These are phyloP conservation scores for Pleochaeta shiraiana DNA, from an alignment of 2,329 filamentous ascomycete genomes.

Conservation along the genomic window DNA sequence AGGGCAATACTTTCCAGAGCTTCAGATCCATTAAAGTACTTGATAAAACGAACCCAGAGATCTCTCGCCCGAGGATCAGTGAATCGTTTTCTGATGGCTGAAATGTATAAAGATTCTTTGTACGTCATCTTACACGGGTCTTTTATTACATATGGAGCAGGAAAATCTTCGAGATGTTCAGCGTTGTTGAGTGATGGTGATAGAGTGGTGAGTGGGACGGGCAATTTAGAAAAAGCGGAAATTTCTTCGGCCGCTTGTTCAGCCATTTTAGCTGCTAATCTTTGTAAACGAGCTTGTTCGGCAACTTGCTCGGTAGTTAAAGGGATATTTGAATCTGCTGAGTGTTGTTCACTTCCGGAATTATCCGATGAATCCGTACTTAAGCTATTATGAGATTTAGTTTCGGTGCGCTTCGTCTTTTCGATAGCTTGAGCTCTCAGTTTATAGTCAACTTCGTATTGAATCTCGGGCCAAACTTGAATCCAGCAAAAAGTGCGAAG, in stretches of 20 bases:
- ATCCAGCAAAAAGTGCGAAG: slow-evolving; percentile 83
- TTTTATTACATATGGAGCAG: slow-evolving; percentile 45
- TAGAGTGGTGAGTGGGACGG: slow-evolving; percentile 25
- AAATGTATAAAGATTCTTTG: slow-evolving; percentile 50
- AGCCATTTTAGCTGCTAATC: slow-evolving; percentile 32
- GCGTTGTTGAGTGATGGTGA: slow-evolving; percentile 35
- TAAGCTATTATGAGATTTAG: slow-evolving; percentile 8
- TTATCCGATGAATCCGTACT: slow-evolving; percentile 9
- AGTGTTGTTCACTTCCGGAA: slow-evolving; percentile 8
- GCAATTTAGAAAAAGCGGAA: slow-evolving; percentile 14
- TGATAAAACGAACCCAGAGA: slow-evolving; percentile 49
- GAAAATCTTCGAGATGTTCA: slow-evolving; percentile 31
- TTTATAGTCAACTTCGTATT: slow-evolving; percentile 55
- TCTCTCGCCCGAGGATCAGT: slow-evolving; percentile 29
- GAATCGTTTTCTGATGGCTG: slow-evolving; percentile 33
- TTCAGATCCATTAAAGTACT: slow-evolving; percentile 72
- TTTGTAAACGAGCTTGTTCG: slow-evolving; percentile 36
- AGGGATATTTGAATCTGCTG: slow-evolving; percentile 14
- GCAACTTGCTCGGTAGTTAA: slow-evolving; percentile 33
- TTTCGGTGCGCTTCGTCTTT: slow-evolving; percentile 17
- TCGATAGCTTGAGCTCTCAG: slow-evolving; percentile 34
- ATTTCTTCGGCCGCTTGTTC: slow-evolving; percentile 26
- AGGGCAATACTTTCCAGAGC: slow-evolving; percentile 71
- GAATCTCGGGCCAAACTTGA: slow-evolving; percentile 60
- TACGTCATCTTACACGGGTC: slow-evolving; percentile 61